Evolutionary conservation across 2,329 filamentous ascomycete species (phyloP).

Genomic region (Penicillium sp.): DNA sequence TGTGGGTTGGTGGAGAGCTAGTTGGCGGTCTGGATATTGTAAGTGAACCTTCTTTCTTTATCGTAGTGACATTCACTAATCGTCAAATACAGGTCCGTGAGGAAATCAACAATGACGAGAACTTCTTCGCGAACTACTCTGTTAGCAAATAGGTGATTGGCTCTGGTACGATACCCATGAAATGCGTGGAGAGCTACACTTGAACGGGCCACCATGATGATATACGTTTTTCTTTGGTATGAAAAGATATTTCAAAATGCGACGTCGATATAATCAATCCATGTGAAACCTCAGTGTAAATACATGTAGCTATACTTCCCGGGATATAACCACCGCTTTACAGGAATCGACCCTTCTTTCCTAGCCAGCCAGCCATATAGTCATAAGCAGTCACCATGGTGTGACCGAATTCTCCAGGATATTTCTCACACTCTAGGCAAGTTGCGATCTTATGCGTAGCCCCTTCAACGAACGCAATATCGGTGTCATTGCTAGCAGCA

Average conservation of each 20-base stretch:
- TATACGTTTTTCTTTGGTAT: constrained; percentile 18
- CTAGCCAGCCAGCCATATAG: background rate
- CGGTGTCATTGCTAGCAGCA: constrained; percentile 15
- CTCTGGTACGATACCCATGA: constrained; percentile 22
- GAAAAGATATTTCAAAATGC: constrained; percentile 10
- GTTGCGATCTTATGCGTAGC: background rate
- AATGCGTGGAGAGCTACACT: constrained; percentile 6
- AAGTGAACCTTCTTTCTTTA: constrained; percentile 44
- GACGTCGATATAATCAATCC: background rate
- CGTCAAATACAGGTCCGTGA: constrained; percentile 73
- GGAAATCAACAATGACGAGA: constrained; percentile 78
- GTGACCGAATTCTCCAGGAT: background rate
- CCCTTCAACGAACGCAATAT: background rate
- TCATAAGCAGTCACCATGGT: background rate
- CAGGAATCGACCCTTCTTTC: too few species aligned
- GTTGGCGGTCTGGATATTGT: constrained; percentile 96
- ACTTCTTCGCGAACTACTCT: constrained; percentile 76
- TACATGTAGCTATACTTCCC: background rate
- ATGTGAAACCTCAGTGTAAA: background rate
- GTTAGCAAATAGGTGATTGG: constrained; percentile 40
- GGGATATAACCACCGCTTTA: too few species aligned
- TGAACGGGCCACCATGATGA: constrained; percentile 18
- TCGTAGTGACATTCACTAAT: constrained; percentile 14
- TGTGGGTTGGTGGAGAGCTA: constrained; percentile 88
- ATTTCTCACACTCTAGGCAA: background rate